phyloP scores from a whole-genome alignment of 208 protist species.

The Acanthamoeba polyphaga region DNA sequence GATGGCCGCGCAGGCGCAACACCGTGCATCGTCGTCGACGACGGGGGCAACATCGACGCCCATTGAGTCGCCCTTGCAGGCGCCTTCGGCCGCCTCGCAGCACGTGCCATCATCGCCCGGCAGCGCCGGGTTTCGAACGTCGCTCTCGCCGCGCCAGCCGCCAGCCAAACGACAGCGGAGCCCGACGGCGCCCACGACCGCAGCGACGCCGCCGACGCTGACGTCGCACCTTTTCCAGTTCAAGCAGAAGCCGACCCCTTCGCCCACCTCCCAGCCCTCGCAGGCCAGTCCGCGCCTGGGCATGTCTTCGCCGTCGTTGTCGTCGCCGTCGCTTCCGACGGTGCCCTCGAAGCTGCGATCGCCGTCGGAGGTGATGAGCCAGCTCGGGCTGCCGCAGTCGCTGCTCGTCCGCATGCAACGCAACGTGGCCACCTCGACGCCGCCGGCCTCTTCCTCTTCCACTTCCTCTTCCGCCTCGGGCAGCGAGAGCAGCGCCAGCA shows the following conservation, averaged over 20 bases:
- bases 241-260: background rate
- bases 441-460: background rate
- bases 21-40: background rate
- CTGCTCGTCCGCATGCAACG: background rate
- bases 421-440: background rate
- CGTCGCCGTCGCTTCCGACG: background rate
- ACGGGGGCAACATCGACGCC: too few relatives aligned
- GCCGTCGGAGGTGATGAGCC: background rate
- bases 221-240: background rate
- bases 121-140: background rate
- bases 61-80: background rate
- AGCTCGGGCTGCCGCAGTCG: background rate
- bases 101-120: background rate
- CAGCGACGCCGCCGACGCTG: background rate
- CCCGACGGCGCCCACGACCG: background rate
- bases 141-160: background rate
- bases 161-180: background rate
- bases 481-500: background rate
- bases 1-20: background rate
- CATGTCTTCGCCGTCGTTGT: background rate
- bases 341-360: background rate
- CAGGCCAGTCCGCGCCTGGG: background rate
- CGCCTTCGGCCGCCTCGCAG: too few relatives aligned
- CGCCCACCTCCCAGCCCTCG: background rate
- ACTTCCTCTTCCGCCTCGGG: background rate